These are phyloP conservation scores for Mycena alexandri DNA, from an alignment of 768 basidiomycete genomes.

Conservation along the genomic window DNA sequence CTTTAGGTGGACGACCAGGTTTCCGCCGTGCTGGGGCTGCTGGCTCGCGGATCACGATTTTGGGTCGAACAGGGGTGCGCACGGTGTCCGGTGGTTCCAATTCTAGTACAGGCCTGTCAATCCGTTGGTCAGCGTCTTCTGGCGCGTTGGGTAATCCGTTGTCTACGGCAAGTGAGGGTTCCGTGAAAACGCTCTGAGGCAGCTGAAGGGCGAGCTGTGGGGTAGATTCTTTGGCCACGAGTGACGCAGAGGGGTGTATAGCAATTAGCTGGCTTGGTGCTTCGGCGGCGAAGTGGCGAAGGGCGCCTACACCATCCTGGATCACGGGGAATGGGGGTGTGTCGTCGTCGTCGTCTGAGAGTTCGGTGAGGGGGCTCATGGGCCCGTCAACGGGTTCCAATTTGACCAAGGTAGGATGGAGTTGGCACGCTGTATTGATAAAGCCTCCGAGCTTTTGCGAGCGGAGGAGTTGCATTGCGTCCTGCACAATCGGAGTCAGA, in stretches of 20 bases:
- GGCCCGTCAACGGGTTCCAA: slow-evolving; percentile 8
- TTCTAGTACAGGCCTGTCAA: neutral
- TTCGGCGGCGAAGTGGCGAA: no score
- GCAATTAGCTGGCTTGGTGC: neutral
- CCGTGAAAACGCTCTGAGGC: neutral
- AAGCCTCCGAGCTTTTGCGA: slow-evolving; percentile 7
- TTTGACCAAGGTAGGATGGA: neutral
- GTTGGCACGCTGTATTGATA: neutral
- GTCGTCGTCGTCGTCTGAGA: slow-evolving; percentile 4
- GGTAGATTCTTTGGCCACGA: neutral
- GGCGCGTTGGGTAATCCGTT: neutral
- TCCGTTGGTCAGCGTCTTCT: neutral
- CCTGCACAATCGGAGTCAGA: neutral
- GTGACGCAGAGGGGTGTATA: neutral
- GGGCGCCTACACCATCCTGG: no score
- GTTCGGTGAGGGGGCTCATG: slow-evolving; percentile 17
- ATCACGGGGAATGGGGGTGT: neutral
- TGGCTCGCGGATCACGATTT: neutral
- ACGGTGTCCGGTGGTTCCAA: neutral
- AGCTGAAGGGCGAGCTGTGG: neutral
- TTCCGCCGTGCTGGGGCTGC: neutral
- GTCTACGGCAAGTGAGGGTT: neutral
- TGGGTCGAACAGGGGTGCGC: neutral
- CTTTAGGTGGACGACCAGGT: neutral
- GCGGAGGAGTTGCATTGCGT: slow-evolving; percentile 6